Evolutionary conservation across 805 yeast species (phyloP), one percentile per base, ranked within the genome.

Genomic region (Zygosaccharomyces rouxii): DNA sequence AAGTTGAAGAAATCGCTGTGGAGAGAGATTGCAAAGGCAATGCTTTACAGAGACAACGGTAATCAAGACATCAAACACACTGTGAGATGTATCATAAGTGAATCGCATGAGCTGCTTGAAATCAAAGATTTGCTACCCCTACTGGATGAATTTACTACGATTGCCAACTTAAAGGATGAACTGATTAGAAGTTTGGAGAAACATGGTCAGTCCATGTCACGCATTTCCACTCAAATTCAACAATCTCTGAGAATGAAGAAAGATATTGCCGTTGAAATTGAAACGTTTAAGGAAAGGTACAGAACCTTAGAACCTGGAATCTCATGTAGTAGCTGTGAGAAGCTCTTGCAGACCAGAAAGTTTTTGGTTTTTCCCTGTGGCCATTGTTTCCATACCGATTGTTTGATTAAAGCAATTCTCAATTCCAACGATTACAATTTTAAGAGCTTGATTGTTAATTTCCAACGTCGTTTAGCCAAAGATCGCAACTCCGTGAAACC

Each of bases 331-430:
- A 55, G 80, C 3, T 92, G 98, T 66, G 69, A 72, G n/a, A 76
- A 76, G 55, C 76, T 94, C 7, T 70, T 92, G 39, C 76, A 88
- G 2, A 78, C 83, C 3, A 77, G 89, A 49, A 85, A 81, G 60
- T 89, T 89, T 56, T 76, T 83, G 46, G 80, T 83, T 4, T 94
- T 88, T 61, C 97, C 97, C 0, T 94, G 99, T 63, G 84, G 79
- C 48, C 99, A 94, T 64, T 80, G 87, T 4, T 86, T 87, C 68
- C 98, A 94, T 62, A 83, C 82, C 44, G 96, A 89, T 62, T 94
- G 99, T 69, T 66, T 89, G n/a, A 78, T 85, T 5, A 76, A 78
- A 48, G 71, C 71, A 33, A 78, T 85, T 29, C 61, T 84, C 45
- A 71, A 73, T 30, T 81, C 84, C 26, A 81, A 81, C 38, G 89